These are phyloP conservation scores for Alternaria conjuncta DNA, from an alignment of 2,329 filamentous ascomycete genomes.

Conservation along the genomic window DNA sequence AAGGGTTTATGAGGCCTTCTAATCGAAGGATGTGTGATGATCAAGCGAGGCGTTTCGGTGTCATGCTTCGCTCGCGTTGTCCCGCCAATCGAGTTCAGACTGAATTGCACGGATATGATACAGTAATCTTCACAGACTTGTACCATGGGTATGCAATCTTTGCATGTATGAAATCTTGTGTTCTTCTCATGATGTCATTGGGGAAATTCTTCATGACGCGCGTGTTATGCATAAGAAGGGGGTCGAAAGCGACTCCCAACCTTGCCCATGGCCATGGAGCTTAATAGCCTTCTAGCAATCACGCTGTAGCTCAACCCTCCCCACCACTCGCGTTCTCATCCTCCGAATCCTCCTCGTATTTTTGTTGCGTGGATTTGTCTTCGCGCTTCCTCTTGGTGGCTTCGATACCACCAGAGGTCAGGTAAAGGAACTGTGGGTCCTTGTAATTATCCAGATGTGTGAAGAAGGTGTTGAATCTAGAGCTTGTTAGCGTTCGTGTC, in stretches of 20 bases:
- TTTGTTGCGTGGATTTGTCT: slow-evolving; percentile 34
- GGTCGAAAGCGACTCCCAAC: neutral
- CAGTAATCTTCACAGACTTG: neutral
- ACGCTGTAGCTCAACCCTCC: slow-evolving; percentile 28
- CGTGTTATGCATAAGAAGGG: neutral
- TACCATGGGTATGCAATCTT: neutral
- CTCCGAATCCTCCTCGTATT: slow-evolving; percentile 44
- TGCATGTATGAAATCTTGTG: neutral
- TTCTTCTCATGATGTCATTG: neutral
- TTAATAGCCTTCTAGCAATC: neutral
- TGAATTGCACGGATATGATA: neutral
- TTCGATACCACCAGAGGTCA: slow-evolving; percentile 57
- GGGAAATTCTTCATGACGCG: neutral
- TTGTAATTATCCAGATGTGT: slow-evolving; percentile 59
- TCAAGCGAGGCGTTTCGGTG: neutral
- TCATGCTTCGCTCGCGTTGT: neutral
- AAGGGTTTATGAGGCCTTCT: neutral
- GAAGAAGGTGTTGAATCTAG: slow-evolving; percentile 56
- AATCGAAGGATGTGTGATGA: neutral
- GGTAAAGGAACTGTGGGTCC: slow-evolving; percentile 56
- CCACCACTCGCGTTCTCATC: slow-evolving; percentile 46
- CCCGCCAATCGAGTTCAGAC: neutral
- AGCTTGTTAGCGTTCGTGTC: slow-evolving; percentile 15
- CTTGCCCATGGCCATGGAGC: neutral
- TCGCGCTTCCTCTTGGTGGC: slow-evolving; percentile 47